Percentiles rank a stretch among this genome's conserved stretches.
These are phyloP conservation scores for Globisporangium nodosum DNA, from an alignment of 352 stramenopile species.

Conservation along the genomic window DNA sequence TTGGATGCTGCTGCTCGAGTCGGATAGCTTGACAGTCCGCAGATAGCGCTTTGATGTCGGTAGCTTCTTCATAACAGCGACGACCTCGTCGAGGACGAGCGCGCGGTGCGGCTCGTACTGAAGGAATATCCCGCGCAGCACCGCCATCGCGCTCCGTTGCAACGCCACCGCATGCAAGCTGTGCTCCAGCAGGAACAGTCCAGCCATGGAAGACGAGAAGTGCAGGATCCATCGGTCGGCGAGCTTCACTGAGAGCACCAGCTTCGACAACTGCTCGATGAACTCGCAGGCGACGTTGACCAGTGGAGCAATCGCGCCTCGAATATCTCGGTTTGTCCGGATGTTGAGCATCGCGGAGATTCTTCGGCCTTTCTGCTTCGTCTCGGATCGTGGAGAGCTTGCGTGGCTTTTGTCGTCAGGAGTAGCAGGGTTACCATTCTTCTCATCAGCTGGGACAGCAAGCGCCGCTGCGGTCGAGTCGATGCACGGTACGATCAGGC, in stretches of 20 bases:
- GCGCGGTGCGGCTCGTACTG: conserved; percentile 53
- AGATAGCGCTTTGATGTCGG: conserved; percentile 68
- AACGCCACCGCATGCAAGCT: conserved; percentile 49
- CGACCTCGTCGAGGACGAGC: conserved; percentile 63
- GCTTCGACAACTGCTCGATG: conserved; percentile 55
- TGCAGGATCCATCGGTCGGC: conserved; percentile 69
- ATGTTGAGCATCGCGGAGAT: conserved; percentile 32
- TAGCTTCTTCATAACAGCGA: conserved; percentile 71
- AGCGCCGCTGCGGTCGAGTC: conserved; percentile 44
- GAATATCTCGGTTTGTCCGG: conserved; percentile 40
- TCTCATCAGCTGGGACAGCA: conserved; percentile 10
- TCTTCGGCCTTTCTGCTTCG: background rate
- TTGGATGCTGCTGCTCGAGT: conserved; percentile 48
- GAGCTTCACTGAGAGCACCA: conserved; percentile 66
- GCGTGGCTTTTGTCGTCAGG: background rate
- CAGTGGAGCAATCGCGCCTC: conserved; percentile 49
- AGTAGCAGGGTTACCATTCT: conserved; percentile 3
- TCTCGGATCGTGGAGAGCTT: conserved; percentile 1
- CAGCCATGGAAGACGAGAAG: conserved; percentile 63
- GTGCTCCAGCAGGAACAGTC: conserved; percentile 66
- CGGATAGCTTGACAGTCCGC: conserved; percentile 55
- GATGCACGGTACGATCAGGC: conserved; percentile 61
- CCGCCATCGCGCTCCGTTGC: conserved; percentile 51
- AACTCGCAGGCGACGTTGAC: conserved; percentile 65
- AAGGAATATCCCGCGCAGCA: conserved; percentile 65